Conservation (phyloP, 352 stramenopile genomes). For the Achlya hypogyna region DNA sequence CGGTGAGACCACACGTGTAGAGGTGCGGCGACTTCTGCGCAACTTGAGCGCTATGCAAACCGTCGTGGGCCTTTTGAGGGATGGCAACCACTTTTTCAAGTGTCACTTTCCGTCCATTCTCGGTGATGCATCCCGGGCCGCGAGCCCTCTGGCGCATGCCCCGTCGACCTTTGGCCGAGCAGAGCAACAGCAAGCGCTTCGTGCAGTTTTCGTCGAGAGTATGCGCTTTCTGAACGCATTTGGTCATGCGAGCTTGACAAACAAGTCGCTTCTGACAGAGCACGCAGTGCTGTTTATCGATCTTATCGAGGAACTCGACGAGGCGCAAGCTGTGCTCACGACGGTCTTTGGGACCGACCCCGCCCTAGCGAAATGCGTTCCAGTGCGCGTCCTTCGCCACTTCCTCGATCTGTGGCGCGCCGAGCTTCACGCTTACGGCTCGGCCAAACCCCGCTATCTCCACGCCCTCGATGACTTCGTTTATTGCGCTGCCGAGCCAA, state of each 20-base stretch:
- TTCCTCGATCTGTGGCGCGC: slow-evolving; percentile 34
- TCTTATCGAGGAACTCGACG: slow-evolving; percentile 47
- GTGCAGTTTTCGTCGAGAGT: slow-evolving; percentile 36
- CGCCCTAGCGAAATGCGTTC: slow-evolving; percentile 40
- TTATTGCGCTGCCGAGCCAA: slow-evolving; percentile 43
- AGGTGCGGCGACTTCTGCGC: slow-evolving; percentile 46
- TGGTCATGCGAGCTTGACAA: slow-evolving; percentile 41
- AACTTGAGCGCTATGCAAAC: slow-evolving; percentile 54
- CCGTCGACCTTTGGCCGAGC: slow-evolving; percentile 28
- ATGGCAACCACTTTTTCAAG: slow-evolving; percentile 65
- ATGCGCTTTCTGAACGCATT: slow-evolving; percentile 56
- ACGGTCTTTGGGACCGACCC: slow-evolving; percentile 43
- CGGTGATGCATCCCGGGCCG: slow-evolving; percentile 26
- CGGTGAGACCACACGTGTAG: slow-evolving; percentile 13
- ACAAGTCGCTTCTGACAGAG: slow-evolving; percentile 39
- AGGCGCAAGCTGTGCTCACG: slow-evolving; percentile 28
- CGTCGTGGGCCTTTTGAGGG: slow-evolving; percentile 51
- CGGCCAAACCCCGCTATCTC: slow-evolving; percentile 40
- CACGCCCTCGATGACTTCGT: slow-evolving; percentile 53
- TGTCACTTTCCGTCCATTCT: slow-evolving; percentile 27
- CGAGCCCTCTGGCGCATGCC: not conserved
- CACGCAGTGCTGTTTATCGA: slow-evolving; percentile 47
- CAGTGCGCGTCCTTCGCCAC: slow-evolving; percentile 44
- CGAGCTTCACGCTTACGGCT: slow-evolving; percentile 24
- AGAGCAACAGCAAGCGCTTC: slow-evolving; percentile 43